Evolutionary conservation across 1,284 basidiomycete genomes (phyloP).

Genomic region (Moniliella sp.): DNA sequence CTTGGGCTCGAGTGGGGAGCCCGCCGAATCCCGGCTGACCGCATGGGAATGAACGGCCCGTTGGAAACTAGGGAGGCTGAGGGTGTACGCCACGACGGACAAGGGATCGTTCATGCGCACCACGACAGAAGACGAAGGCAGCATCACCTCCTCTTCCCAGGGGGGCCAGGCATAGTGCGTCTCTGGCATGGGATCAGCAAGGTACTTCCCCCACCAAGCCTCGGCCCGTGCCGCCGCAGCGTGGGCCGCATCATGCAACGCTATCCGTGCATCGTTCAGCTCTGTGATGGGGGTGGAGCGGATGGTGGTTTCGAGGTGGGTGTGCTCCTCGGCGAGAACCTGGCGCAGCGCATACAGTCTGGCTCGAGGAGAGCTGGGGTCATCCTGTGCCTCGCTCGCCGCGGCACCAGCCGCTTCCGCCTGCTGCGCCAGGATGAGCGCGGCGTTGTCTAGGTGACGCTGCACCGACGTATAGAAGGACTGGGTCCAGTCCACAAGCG

Average conservation of each 20-base stretch:
- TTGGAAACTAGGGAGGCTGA: conserved; percentile 18
- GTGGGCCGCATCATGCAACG: conserved; percentile 13
- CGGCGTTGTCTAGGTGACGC: no score
- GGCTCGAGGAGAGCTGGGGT: no score
- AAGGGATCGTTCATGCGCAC: conserved; percentile 22
- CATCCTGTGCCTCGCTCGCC: no score
- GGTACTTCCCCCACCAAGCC: conserved; percentile 20
- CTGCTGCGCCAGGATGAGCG: no score
- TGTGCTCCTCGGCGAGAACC: no score
- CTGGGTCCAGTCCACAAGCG: no score
- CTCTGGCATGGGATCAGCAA: conserved; percentile 12
- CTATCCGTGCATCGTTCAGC: conserved; percentile 19
- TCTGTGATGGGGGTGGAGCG: no score
- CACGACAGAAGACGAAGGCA: conserved; percentile 7
- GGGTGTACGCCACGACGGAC: conserved; percentile 20
- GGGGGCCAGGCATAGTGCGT: background rate
- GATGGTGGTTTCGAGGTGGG: no score
- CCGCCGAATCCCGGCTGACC: conserved; percentile 10
- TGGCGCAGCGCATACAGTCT: no score
- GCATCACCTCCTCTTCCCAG: conserved; percentile 17
- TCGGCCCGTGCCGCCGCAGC: conserved; percentile 17
- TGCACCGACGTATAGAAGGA: no score
- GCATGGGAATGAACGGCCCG: conserved; percentile 13
- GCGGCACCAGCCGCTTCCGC: no score
- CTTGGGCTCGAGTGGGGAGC: conserved; percentile 7